Base-by-base conservation (phyloP, 75 land plant genomes). In the Pinus tabuliformis region DNA sequence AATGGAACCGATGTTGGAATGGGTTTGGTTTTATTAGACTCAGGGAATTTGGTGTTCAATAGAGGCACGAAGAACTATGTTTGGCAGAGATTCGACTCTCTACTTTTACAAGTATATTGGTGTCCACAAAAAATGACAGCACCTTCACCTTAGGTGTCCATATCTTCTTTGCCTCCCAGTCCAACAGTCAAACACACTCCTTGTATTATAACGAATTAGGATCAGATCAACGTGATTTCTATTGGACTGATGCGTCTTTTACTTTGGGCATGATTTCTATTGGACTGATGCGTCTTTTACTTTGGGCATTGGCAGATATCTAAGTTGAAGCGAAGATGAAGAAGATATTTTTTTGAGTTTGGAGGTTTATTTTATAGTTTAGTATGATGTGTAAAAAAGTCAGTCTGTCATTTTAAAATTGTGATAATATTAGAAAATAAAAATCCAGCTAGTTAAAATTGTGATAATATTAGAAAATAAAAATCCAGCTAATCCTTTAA, bases 261-360 rank as follows among this genome's bases (percentile, higher is more conserved):
- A n/a, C n/a, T n/a, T n/a, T n/a, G n/a, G 92, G 56, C 97, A 90
- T 1, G 77, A 72, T 20, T 85, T 85, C 57, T 26, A 0, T 1
- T 80, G 49, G 49, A 5, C 0, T 42, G 0, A 0, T 0, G 6
- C 49, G 5, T 0, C 0, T 5, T 5, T 42, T 42, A 42, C 7
- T 5, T 6, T 42, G 49, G 49, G 6, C 6, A 6, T 5, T 42
- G 49, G 6, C 6, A 6, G 6, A 6, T 42, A 42, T 42, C 49
- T 42, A 42, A 42, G 49, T 42, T 42, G 4, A 42, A 5, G 6
- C 49, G 6, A 42, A 6, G 49, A 42, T 42, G 49, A 6, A n/a
- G n/a, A n/a, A n/a, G n/a, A n/a, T 0, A 42, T 5, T 4, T 6
- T 42, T n/a, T n/a, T n/a, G n/a, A n/a, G n/a, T n/a, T n/a, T n/a